Evolutionary conservation across 1,284 basidiomycete genomes (phyloP).

Genomic region (Singerocomus inundabilis): DNA sequence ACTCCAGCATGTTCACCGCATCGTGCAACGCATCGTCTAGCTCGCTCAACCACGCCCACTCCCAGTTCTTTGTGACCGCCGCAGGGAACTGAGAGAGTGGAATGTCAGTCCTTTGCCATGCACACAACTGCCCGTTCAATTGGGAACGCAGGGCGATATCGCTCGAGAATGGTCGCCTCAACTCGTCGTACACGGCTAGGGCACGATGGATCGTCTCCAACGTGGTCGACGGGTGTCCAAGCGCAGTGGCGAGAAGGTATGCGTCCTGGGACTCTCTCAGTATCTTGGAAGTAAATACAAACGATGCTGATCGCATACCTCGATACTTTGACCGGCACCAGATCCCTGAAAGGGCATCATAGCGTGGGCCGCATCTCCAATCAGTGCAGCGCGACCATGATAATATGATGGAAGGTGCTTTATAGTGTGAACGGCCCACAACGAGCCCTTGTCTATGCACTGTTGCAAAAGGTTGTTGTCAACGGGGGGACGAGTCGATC

Average conservation of each 20-base stretch:
- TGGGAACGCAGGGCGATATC: conserved; percentile 25
- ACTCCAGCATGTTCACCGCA: conserved; percentile 18
- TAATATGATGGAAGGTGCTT: conserved; percentile 40
- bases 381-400: conserved; percentile 41
- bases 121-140: conserved; percentile 17
- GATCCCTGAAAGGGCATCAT: conserved; percentile 56
- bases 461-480: conserved; percentile 13
- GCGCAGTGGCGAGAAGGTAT: conserved; percentile 41
- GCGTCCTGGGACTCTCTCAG: conserved; percentile 33
- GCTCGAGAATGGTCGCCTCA: conserved; percentile 42
- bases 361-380: conserved; percentile 60
- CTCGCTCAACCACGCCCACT: conserved; percentile 32
- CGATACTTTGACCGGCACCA: conserved; percentile 56
- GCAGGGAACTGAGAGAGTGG: conserved; percentile 15
- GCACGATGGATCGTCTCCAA: conserved; percentile 35
- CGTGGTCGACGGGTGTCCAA: conserved; percentile 42
- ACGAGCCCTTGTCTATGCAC: conserved; percentile 39
- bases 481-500: not conserved
- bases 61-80: conserved; percentile 22
- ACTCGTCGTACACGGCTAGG: conserved; percentile 41
- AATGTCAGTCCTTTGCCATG: conserved; percentile 15
- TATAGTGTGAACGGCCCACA: conserved; percentile 52
- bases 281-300: too few relatives aligned
- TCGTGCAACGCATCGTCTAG: conserved; percentile 26
- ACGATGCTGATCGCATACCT: conserved; percentile 35